These are phyloP conservation scores for Phalaenopsis equestris DNA, from an alignment of 106 monocot species.

Conservation along the genomic window DNA sequence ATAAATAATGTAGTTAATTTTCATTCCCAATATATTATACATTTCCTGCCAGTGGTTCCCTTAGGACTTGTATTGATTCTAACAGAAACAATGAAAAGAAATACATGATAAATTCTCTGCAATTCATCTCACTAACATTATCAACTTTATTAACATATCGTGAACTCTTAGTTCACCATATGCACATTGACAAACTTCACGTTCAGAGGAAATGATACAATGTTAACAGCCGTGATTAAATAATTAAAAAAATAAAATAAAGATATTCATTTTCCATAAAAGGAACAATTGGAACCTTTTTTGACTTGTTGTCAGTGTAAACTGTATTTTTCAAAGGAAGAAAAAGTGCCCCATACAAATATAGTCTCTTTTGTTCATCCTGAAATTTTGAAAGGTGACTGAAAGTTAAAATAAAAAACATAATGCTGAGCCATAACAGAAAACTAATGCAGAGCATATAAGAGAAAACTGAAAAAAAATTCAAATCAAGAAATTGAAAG, in stretches of 20 bases:
- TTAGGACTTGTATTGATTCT: no score
- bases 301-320: slow-evolving; percentile 62
- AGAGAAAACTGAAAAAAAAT: background rate
- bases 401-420: background rate
- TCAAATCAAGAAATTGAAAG: background rate
- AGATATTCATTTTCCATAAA: background rate
- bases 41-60: no score
- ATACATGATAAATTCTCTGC: no score
- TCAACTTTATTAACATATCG: background rate
- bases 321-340: slow-evolving; percentile 51
- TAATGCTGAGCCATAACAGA: background rate
- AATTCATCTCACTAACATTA: no score
- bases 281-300: slow-evolving; percentile 37
- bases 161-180: background rate
- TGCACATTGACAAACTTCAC: background rate
- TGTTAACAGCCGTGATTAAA: background rate
- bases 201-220: background rate
- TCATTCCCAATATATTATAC: no score
- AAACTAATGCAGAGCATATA: background rate
- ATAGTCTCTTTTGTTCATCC: slow-evolving; percentile 72
- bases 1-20: no score
- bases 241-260: background rate
- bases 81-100: no score
- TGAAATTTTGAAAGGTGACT: slow-evolving; percentile 12
- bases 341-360: slow-evolving; percentile 68